Percentiles rank a stretch among this genome's conserved stretches.
phyloP scores from a whole-genome alignment of 805 yeast genomes.

The Kodamaea neixiangensis region DNA sequence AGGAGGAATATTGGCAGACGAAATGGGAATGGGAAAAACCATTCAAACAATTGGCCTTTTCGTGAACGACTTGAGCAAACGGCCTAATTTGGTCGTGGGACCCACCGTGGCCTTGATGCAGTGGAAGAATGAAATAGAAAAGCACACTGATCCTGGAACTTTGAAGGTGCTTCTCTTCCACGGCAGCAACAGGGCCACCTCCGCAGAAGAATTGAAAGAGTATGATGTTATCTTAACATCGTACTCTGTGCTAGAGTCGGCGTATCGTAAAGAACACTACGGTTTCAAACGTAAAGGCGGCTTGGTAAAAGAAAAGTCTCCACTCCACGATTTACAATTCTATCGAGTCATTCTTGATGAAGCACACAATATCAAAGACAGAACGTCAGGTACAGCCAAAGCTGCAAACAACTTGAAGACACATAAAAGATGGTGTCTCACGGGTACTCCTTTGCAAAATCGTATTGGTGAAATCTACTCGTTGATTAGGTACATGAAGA shows the following conservation, averaged over 20 bases:
- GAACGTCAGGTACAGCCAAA: slow-evolving; percentile 89
- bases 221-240: slow-evolving; percentile 89
- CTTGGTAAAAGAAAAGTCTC: slow-evolving; percentile 70
- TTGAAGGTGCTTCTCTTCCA: slow-evolving; percentile 75
- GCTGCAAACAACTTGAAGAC: slow-evolving; percentile 80
- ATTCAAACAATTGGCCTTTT: slow-evolving; percentile 92
- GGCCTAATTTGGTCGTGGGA: slow-evolving; percentile 88
- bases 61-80: slow-evolving; percentile 62
- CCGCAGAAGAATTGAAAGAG: slow-evolving; percentile 54
- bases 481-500: slow-evolving; percentile 76
- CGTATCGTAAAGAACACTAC: slow-evolving; percentile 73
- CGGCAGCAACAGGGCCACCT: slow-evolving; percentile 75
- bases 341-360: slow-evolving; percentile 91
- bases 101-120: slow-evolving; percentile 99
- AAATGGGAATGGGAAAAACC: slow-evolving; percentile 99
- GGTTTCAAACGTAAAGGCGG: slow-evolving; percentile 81
- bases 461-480: slow-evolving; percentile 97
- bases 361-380: slow-evolving; percentile 95
- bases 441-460: slow-evolving; percentile 97
- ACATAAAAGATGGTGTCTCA: slow-evolving; percentile 82
- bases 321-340: slow-evolving; percentile 71
- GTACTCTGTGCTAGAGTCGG: slow-evolving; percentile 88
- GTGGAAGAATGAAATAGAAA: slow-evolving; percentile 91
- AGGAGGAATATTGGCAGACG: slow-evolving; percentile 97
- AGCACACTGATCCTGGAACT: slow-evolving; percentile 68